A percentile compares a stretch with the other conserved stretches of the same genome.
Evolutionary conservation across 2,329 filamentous ascomycete genomes (phyloP).

Genomic region (Amylocarpus encephaloides): DNA sequence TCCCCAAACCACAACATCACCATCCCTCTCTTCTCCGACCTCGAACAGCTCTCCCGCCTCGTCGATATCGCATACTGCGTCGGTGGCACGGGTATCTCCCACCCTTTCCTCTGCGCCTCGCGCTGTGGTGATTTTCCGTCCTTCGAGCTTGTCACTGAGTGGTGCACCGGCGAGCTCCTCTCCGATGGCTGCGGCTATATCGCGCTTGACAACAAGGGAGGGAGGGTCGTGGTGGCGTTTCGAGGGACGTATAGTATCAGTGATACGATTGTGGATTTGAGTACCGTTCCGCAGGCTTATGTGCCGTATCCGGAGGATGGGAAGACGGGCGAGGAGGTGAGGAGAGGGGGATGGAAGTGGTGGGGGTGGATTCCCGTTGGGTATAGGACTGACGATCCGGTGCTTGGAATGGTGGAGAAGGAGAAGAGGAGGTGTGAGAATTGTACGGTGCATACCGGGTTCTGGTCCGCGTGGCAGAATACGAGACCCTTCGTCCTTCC

Average conservation of each 20-base stretch:
- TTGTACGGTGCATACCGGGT: conserved; percentile 90
- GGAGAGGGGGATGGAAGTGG: conserved; percentile 8
- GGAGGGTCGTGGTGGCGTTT: conserved; percentile 76
- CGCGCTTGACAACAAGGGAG: conserved; percentile 65
- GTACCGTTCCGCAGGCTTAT: conserved; percentile 84
- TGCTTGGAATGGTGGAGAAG: neutral
- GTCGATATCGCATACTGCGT: conserved; percentile 96
- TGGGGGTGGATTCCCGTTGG: conserved; percentile 11
- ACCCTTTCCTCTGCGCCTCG: conserved; percentile 79
- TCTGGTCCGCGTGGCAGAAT: conserved; percentile 76
- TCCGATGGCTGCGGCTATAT: conserved; percentile 93
- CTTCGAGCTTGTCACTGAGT: conserved; percentile 73
- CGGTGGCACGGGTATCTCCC: conserved; percentile 70
- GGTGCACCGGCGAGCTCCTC: conserved; percentile 82
- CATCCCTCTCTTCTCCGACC: conserved; percentile 62
- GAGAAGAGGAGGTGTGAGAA: conserved; percentile 56
- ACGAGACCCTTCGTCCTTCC: conserved; percentile 65
- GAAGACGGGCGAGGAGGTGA: conserved; percentile 32
- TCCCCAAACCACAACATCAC: conserved; percentile 41
- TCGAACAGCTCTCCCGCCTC: conserved; percentile 83
- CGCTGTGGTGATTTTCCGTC: conserved; percentile 77
- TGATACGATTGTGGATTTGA: conserved; percentile 86
- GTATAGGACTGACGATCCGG: neutral
- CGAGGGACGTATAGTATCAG: conserved; percentile 90
- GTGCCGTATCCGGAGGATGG: conserved; percentile 65